Evolutionary conservation across 2,329 filamentous ascomycete species (phyloP), one percentile per base, ranked within the genome.

Genomic region (Trichoderma citrinoviride): DNA sequence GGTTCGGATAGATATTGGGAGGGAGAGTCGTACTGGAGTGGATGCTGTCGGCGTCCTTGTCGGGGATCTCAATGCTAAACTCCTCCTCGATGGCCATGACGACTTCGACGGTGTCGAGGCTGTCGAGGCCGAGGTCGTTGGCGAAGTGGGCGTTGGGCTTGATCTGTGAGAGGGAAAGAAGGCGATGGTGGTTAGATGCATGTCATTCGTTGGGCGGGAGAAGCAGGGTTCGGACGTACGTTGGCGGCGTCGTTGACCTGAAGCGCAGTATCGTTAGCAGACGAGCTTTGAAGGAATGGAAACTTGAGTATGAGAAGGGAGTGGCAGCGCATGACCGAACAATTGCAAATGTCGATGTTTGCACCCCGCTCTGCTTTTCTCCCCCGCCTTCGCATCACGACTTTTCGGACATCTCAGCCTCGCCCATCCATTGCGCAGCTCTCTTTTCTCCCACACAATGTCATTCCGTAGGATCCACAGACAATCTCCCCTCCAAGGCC

Each of bases 71-170:
- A 78, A 97, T 95, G 90, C 92, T 87, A 76, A 88, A 87, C 75
- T 88, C 83, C 82, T 99, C 95, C 87, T 99, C 95, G 81, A 99
- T 98, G 71, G 95, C 95, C 95, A 99, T 99, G 74, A 99, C 95
- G 71, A 99, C 95, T 85, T 99, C 95, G 69, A 99, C 95, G 69
- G 95, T 97, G 80, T 99, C 95, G 79, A 99, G 87, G 82, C 91
- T 96, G 84, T 99, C 95, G 74, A 99, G 85, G 70, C 93, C 95
- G 69, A 99, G 90, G 81, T 99, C 94, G 79, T 97, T 98, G 77
- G 92, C 86, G 82, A 99, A 99, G 86, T 98, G 93, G 66, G 94
- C 90, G 61, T 83, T 84, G 69, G 87, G 81, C 75, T 88, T 92
- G 77, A 99, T 92, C 94, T 98, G 68, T 62, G 66, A 58, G 29